phyloP scores from a whole-genome alignment of 371 early-diverging fungal genomes.

The Saksenaea vasiformis region DNA sequence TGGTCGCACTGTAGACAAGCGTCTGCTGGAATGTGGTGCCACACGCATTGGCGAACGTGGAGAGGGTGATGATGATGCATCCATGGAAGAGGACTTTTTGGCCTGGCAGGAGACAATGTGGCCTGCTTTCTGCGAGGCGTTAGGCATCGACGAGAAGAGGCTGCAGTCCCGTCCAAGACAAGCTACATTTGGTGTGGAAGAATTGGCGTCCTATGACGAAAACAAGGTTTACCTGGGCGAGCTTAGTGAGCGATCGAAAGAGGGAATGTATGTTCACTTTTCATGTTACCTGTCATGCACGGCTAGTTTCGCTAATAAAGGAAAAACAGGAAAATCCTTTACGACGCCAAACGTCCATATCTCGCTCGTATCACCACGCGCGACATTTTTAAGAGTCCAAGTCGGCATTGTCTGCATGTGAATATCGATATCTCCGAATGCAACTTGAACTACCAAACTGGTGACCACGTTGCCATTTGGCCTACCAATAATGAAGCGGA shows the following conservation, averaged over 20 bases:
- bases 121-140: constrained; percentile 73
- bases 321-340: constrained; percentile 35
- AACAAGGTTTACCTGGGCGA: constrained; percentile 64
- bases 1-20: constrained; percentile 65
- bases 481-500: constrained; percentile 83
- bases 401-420: constrained; percentile 89
- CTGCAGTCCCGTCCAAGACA: constrained; percentile 38
- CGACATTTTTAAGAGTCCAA: constrained; percentile 66
- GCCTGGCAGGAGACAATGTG: constrained; percentile 90
- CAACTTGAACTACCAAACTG: constrained; percentile 84
- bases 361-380: constrained; percentile 66
- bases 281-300: neutral
- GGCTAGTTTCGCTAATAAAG: neutral
- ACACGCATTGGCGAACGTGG: constrained; percentile 80
- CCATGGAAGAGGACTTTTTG: constrained; percentile 93
- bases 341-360: constrained; percentile 86
- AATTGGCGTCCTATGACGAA: constrained; percentile 35
- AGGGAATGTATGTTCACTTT: constrained; percentile 33
- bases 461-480: constrained; percentile 95
- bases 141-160: constrained; percentile 65
- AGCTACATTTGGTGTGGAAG: constrained; percentile 49
- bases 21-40: constrained; percentile 73
- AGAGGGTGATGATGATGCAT: constrained; percentile 96
- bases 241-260: constrained; percentile 49
- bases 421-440: constrained; percentile 86